Percentiles rank a stretch among this genome's conserved stretches.
Evolutionary conservation across 495 filamentous ascomycete genomes (phyloP).

Genomic region (Penicillium steckii): DNA sequence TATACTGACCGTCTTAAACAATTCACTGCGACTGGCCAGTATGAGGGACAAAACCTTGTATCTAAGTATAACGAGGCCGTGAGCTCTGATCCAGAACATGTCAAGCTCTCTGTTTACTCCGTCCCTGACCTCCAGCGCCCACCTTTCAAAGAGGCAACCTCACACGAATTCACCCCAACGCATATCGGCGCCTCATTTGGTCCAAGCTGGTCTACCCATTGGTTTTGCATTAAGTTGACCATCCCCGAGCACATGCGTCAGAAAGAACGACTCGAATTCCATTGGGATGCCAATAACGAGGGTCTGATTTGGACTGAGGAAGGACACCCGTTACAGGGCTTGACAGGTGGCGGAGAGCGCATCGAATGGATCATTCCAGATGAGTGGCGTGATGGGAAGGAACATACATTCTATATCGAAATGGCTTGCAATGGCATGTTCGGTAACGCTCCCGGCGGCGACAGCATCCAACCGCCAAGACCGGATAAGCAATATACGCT

Average conservation of each 20-base stretch:
- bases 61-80: conserved; percentile 77
- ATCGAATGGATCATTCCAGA: conserved; percentile 87
- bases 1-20: conserved; percentile 81
- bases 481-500: conserved; percentile 79
- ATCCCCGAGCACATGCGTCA: conserved; percentile 69
- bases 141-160: conserved; percentile 85
- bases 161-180: conserved; percentile 73
- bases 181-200: conserved; percentile 78
- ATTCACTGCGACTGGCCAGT: conserved; percentile 81
- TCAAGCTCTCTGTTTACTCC: conserved; percentile 85
- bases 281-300: conserved; percentile 93
- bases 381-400: conserved; percentile 75
- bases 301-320: conserved; percentile 87
- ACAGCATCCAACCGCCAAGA: conserved; percentile 83
- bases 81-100: conserved; percentile 66
- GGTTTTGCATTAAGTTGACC: conserved; percentile 81
- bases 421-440: conserved; percentile 99
- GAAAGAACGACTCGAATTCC: conserved; percentile 81
- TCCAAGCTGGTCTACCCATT: conserved; percentile 98
- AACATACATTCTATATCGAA: conserved; percentile 90
- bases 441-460: conserved; percentile 82
- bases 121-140: conserved; percentile 77
- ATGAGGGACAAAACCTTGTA: conserved; percentile 71
- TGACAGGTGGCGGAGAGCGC: conserved; percentile 89
- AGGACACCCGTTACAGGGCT: conserved; percentile 83